Percentiles rank a stretch among this genome's conserved stretches.
phyloP scores from a whole-genome alignment of 2,329 filamentous ascomycete species.

The Cladosporium cucumerinum region DNA sequence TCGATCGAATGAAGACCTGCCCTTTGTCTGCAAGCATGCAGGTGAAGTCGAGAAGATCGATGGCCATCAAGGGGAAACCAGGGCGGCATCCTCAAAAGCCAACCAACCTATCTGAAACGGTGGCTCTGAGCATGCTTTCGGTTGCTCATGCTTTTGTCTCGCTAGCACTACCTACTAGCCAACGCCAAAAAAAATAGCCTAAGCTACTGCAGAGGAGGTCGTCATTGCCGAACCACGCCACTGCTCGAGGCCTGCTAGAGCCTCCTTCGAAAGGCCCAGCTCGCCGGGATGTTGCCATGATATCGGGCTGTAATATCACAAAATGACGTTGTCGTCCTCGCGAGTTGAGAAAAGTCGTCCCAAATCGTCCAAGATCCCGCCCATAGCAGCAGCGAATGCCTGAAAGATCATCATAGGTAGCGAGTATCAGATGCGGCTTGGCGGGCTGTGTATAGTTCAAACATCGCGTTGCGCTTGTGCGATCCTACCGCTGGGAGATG shows the following conservation, averaged over 20 bases:
- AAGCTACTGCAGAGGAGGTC: conserved; percentile 11
- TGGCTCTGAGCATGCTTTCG: conserved; percentile 15
- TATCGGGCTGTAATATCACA: conserved; percentile 2
- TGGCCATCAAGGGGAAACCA: neutral
- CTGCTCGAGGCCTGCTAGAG: neutral
- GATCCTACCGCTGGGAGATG: conserved; percentile 12
- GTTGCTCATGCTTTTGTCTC: conserved; percentile 11
- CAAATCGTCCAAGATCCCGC: neutral
- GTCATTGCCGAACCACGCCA: conserved; percentile 8
- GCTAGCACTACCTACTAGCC: conserved; percentile 12
- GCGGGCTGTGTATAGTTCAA: conserved; percentile 15
- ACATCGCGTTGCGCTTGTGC: conserved; percentile 16
- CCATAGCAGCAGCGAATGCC: neutral
- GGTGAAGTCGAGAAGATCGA: conserved; percentile 2
- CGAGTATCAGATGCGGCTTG: conserved; percentile 5
- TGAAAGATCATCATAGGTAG: neutral
- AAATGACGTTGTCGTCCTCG: neutral
- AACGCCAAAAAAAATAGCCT: neutral
- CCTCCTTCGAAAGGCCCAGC: neutral
- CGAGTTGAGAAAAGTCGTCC: neutral
- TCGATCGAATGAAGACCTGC: neutral
- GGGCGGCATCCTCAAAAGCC: conserved; percentile 6
- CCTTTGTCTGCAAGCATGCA: conserved; percentile 10
- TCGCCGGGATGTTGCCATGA: conserved; percentile 3
- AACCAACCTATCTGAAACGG: conserved; percentile 13